A percentile compares a stretch with the other conserved stretches of the same genome.
Evolutionary conservation across 2,329 filamentous ascomycete species (phyloP).

Genomic region (Aureobasidium sp.): DNA sequence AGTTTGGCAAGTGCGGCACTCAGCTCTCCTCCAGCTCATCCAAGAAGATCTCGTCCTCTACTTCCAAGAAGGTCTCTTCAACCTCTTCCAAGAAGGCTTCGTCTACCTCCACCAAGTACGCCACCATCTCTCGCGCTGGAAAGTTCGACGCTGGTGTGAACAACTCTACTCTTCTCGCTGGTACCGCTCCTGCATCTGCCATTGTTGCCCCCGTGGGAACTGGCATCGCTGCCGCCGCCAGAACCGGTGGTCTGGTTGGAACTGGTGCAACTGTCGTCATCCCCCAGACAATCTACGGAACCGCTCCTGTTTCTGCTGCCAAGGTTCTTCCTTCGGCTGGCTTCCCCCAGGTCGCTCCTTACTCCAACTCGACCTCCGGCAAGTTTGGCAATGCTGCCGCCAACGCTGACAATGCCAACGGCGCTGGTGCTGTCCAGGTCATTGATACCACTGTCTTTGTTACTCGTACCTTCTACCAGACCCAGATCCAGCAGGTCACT

Average conservation of each 20-base stretch:
- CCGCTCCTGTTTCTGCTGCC: not conserved
- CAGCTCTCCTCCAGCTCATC: not conserved
- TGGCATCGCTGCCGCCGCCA: not conserved
- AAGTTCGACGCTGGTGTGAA: not conserved
- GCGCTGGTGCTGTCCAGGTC: not conserved
- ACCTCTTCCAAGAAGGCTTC: not conserved
- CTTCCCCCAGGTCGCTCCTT: constrained; percentile 4
- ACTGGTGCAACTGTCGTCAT: not conserved
- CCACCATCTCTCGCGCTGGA: not conserved
- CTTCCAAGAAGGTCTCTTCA: not conserved
- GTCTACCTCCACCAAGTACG: not conserved
- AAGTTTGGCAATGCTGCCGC: not conserved
- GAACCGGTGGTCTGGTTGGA: not conserved
- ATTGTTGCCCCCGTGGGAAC: not conserved
- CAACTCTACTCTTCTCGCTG: constrained; percentile 3
- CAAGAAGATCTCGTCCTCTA: not conserved
- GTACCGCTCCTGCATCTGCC: not conserved
- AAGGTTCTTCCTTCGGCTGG: constrained; percentile 2
- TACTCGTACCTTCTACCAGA: constrained; percentile 9
- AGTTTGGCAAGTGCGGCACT: constrained; percentile 5
- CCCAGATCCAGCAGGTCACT: not conserved
- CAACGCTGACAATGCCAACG: not conserved
- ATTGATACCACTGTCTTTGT: not conserved
- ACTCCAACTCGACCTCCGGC: not conserved
- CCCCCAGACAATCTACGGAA: not conserved